Base-by-base conservation (phyloP, 768 basidiomycete genomes). In the Tricholoma bakamatsutake region DNA sequence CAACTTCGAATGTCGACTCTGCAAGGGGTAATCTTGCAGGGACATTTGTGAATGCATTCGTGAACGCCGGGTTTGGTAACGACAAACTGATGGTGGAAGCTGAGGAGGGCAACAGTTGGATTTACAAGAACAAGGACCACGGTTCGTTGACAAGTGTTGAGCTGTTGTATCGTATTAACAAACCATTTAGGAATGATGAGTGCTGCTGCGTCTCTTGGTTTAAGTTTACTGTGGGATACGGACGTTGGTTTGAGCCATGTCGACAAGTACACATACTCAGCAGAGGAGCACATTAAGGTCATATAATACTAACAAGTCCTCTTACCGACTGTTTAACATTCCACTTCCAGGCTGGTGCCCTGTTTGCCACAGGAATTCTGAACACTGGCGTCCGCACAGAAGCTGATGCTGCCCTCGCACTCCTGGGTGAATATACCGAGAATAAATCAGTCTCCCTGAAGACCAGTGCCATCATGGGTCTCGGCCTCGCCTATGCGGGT, bases 91-190 rank as follows among this genome's bases (percentile, higher is more conserved):
- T 99, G 92, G 93, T 95, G 5, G 88, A 87, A 66, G 96, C 94
- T 1, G 90, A 93, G 57, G 95, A 97, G 65, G 96, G 97, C 12
- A 91, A 84, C 70, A 95, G 93, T 64, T 99, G 94, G 94, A 93
- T 99, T 56, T 99, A 98, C 79, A 98, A 98, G 81, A 98, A 98
- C 78, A 98, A 98, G 74, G 96, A 98, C 52, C 93, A 97, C 59
- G 97, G 95, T 87, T 56, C 18, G 78, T 66, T 12, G 24, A n/a
- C 50, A 6, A 1, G 30, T 37, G 21, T 6, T 33, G 0, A 55
- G 10, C 30, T 18, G 11, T 28, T 6, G 12, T 8, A 11, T 30
- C 18, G 21, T 50, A 13, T 46, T 52, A 53, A 55, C 42, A 1
- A 58, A 39, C 5, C 42, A 61, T 28, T 1, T 59, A 92, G 90